A percentile compares a stretch with the other conserved stretches of the same genome.
These are phyloP conservation scores for Orbilia oligospora DNA, from an alignment of 2,329 filamentous ascomycete genomes.

Conservation along the genomic window DNA sequence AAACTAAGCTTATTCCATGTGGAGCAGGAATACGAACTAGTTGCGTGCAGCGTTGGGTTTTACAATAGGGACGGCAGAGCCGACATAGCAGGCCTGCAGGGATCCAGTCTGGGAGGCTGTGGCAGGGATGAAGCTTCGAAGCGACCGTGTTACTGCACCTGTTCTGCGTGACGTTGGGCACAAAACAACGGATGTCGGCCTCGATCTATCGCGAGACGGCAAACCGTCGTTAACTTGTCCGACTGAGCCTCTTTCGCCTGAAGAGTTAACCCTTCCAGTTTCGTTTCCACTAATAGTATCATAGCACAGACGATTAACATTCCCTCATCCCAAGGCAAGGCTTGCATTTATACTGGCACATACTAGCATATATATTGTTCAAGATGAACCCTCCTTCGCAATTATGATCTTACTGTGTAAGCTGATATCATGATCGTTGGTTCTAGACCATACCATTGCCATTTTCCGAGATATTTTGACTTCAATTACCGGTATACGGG, in stretches of 20 bases:
- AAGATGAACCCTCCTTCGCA: too few species aligned
- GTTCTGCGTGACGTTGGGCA: slow-evolving; percentile 18
- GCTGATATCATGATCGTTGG: slow-evolving; percentile 38
- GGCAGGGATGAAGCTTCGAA: not conserved
- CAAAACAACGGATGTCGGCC: slow-evolving; percentile 27
- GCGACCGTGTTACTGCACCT: not conserved
- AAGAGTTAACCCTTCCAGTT: not conserved
- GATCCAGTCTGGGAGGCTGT: not conserved
- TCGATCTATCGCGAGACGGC: slow-evolving; percentile 5
- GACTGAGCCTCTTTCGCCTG: not conserved
- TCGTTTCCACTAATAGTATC: too few species aligned
- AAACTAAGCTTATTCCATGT: slow-evolving; percentile 15
- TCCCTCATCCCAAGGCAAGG: too few species aligned
- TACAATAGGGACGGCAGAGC: slow-evolving; percentile 14
- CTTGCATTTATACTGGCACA: too few species aligned
- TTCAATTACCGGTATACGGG: slow-evolving; percentile 6
- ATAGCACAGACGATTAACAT: too few species aligned
- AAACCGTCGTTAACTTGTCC: not conserved
- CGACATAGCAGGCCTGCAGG: not conserved
- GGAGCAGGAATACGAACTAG: not conserved
- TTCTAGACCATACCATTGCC: not conserved
- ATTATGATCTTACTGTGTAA: slow-evolving; percentile 22
- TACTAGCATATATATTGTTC: too few species aligned
- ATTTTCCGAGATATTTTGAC: not conserved
- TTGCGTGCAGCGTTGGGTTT: slow-evolving; percentile 4